phyloP scores from a whole-genome alignment of 176 grass and related monocot genomes.

The Thinopyrum elongatum region DNA sequence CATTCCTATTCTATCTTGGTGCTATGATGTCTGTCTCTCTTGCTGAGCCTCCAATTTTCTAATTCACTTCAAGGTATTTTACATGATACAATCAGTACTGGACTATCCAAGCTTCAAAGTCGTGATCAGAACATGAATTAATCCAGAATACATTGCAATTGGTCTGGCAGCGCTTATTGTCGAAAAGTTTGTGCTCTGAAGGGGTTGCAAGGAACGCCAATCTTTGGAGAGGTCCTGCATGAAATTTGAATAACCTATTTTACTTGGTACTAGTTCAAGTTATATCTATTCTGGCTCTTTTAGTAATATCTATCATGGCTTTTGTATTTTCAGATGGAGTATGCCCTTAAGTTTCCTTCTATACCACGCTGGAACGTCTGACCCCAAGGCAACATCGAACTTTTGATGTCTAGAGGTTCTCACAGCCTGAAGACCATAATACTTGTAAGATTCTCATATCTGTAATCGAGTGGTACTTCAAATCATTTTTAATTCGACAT shows the following conservation, averaged over 20 bases:
- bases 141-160: neutral
- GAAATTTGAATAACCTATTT: neutral
- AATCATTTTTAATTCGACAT: neutral
- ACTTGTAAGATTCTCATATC: slow-evolving; percentile 23
- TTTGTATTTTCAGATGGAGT: slow-evolving; percentile 45
- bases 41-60: neutral
- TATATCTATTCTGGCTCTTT: neutral
- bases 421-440: slow-evolving; percentile 41
- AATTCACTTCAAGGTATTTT: neutral
- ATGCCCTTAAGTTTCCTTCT: slow-evolving; percentile 59
- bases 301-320: neutral
- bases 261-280: neutral
- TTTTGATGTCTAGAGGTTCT: slow-evolving; percentile 34
- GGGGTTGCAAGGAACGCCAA: neutral
- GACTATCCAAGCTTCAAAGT: neutral
- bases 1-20: neutral
- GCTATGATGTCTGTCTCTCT: neutral
- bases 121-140: neutral
- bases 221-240: neutral
- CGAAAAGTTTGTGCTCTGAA: neutral
- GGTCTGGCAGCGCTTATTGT: neutral
- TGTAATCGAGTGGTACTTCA: too few species aligned
- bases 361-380: slow-evolving; percentile 50
- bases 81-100: neutral
- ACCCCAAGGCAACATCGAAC: slow-evolving; percentile 68